Conservation (phyloP, 495 filamentous ascomycete genomes). For the Penicillium steckii region DNA sequence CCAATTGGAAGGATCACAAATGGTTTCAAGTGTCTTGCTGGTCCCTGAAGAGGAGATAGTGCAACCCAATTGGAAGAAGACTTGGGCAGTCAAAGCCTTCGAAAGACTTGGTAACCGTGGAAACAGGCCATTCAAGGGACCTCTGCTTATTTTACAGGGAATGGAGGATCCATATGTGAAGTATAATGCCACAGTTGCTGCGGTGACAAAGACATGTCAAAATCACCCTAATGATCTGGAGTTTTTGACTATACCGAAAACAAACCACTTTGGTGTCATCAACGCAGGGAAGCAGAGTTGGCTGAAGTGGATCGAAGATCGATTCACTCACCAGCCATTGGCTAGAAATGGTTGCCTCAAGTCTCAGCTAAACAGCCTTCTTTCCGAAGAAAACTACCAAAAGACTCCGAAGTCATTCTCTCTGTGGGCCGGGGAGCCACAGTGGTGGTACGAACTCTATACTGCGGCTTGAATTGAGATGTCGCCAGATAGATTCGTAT, state of each 20-base stretch:
- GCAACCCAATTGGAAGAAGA: slow-evolving; percentile 19
- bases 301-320: slow-evolving; percentile 44
- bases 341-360: slow-evolving; percentile 13
- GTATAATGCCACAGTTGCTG: slow-evolving; percentile 20
- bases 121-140: slow-evolving; percentile 36
- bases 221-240: slow-evolving; percentile 28
- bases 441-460: background rate
- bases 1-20: slow-evolving; percentile 31
- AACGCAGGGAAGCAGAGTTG: slow-evolving; percentile 34
- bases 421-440: slow-evolving; percentile 25
- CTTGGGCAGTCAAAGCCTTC: slow-evolving; percentile 24
- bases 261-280: slow-evolving; percentile 36
- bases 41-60: slow-evolving; percentile 20
- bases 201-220: slow-evolving; percentile 34
- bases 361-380: slow-evolving; percentile 22
- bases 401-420: slow-evolving; percentile 21
- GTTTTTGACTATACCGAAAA: slow-evolving; percentile 27
- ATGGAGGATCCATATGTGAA: slow-evolving; percentile 30
- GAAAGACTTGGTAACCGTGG: slow-evolving; percentile 25
- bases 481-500: background rate
- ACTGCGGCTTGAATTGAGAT: background rate
- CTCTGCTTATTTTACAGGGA: slow-evolving; percentile 44
- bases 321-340: slow-evolving; percentile 25
- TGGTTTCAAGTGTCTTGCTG: slow-evolving; percentile 20
- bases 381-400: slow-evolving; percentile 25